phyloP scores from a whole-genome alignment of 2,329 filamentous ascomycete species.

The Ophiostoma australiae region DNA sequence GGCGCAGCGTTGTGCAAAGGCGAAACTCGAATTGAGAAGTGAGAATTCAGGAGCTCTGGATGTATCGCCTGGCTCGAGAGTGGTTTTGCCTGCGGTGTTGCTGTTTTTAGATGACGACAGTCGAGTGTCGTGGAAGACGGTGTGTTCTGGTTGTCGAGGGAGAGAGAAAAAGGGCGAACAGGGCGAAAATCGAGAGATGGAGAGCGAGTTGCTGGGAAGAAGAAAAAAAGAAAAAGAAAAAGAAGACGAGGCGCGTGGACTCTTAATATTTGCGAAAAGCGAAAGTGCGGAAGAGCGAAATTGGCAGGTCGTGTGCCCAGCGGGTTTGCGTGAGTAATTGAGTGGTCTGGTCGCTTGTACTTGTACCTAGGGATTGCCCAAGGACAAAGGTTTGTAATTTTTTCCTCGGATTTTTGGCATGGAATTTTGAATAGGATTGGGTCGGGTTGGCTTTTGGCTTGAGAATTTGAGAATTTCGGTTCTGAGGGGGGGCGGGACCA shows the following conservation, averaged over 20 bases:
- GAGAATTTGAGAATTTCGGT: not conserved
- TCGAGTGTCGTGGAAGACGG: not conserved
- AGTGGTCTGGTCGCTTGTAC: not conserved
- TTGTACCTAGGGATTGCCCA: not conserved
- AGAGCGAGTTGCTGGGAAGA: not conserved
- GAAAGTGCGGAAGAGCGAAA: slow-evolving; percentile 1
- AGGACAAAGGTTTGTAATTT: not conserved
- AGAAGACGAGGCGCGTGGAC: not conserved
- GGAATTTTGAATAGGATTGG: not conserved
- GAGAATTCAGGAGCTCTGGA: not conserved
- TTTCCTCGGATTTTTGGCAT: not conserved
- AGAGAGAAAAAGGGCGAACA: not conserved
- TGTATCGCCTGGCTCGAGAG: not conserved
- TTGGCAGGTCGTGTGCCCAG: slow-evolving; percentile 5
- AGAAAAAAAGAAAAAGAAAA: not conserved
- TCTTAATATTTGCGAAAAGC: slow-evolving; percentile 6
- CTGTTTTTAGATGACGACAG: not conserved
- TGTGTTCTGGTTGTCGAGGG: not conserved
- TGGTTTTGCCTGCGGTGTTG: not conserved
- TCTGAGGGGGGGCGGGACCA: slow-evolving; percentile 11
- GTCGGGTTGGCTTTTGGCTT: not conserved
- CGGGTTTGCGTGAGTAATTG: not conserved
- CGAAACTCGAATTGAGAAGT: not conserved
- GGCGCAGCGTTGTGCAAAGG: not conserved
- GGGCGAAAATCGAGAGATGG: not conserved